Conservation (phyloP, 2,329 filamentous ascomycete genomes). For the Clarireedia monteithiana region DNA sequence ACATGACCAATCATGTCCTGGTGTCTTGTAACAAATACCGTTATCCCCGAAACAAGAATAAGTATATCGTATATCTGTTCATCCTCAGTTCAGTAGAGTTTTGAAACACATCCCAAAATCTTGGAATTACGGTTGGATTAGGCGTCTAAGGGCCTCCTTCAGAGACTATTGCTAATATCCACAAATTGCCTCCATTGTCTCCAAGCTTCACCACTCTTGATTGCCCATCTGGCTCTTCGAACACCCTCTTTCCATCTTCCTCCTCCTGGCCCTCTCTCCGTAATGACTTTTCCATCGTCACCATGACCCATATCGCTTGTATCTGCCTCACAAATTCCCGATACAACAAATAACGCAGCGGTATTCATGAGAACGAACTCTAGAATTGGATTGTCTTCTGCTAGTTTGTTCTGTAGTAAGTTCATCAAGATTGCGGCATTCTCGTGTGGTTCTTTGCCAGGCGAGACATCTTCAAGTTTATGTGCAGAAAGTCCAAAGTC, state of each 20-base stretch:
- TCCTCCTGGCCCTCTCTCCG: conserved; percentile 75
- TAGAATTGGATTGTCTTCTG: conserved; percentile 72
- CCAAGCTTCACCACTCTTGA: conserved; percentile 81
- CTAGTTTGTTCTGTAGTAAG: conserved; percentile 66
- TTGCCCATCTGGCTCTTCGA: conserved; percentile 76
- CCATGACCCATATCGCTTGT: conserved; percentile 70
- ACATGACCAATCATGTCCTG: not conserved
- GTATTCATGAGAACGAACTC: conserved; percentile 95
- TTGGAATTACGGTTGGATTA: not conserved
- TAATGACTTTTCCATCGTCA: conserved; percentile 74
- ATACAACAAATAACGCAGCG: conserved; percentile 76
- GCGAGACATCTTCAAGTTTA: conserved; percentile 68
- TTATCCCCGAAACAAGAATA: too few species aligned
- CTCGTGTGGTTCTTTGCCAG: conserved; percentile 76
- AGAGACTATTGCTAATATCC: conserved; percentile 47
- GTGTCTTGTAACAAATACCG: too few species aligned
- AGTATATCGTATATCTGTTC: too few species aligned
- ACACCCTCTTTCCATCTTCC: conserved; percentile 94
- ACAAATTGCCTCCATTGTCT: conserved; percentile 79
- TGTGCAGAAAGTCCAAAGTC: conserved; percentile 81
- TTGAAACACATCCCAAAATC: not conserved
- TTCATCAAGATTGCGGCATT: conserved; percentile 79
- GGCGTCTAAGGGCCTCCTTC: not conserved
- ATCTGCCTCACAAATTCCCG: conserved; percentile 80
- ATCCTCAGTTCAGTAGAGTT: not conserved